Evolutionary conservation across 768 basidiomycete species (phyloP), one percentile per base, ranked within the genome.

Genomic region (Leccinum disarticulatum): DNA sequence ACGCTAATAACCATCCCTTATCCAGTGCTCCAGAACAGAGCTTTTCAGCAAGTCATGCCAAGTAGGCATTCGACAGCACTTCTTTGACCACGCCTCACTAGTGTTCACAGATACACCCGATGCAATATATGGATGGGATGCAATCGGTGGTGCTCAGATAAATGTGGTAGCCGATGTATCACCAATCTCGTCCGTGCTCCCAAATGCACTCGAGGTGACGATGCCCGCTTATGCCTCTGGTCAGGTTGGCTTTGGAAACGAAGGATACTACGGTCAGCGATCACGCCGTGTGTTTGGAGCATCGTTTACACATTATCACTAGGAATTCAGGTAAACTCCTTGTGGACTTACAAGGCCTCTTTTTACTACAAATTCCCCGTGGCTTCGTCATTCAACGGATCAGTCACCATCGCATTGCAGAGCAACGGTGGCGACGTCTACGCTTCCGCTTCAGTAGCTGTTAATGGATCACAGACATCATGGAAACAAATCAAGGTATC

Each of bases 11-110:
- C 55, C 7, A 2, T 19, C n/a, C n/a, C 38, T 19, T 36, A 48
- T 58, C 6, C 60, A 86, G 84, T 87, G 15, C 75, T 87, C 1
- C 86, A 84, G 69, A 88, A 88, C 64, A 77, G 86, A 13, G 86
- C 87, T 1, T 86, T 87, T 68, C 87, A 88, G 60, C 77, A 83
- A 58, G 84, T 86, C 25, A 77, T 78, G 2, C 79, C 85, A 17
- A 76, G 85, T 82, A 64, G 46, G 73, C 51, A 5, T 27, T 6
- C 2, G 25, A 47, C 36, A 1, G 47, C 27, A 38, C 4, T 25
- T 47, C n/a, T 38, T 15, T 14, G 27, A 48, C 19, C 2, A 11
- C 19, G 4, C 25, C 19, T 46, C 30, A 56, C 33, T 17, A 19
- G 27, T 13, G n/a, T 31, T 13, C 38, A 2, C 19, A 83, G 83